These are phyloP conservation scores for Ailanthus altissimus DNA, from an alignment of 345 rosid genomes.

Conservation along the genomic window DNA sequence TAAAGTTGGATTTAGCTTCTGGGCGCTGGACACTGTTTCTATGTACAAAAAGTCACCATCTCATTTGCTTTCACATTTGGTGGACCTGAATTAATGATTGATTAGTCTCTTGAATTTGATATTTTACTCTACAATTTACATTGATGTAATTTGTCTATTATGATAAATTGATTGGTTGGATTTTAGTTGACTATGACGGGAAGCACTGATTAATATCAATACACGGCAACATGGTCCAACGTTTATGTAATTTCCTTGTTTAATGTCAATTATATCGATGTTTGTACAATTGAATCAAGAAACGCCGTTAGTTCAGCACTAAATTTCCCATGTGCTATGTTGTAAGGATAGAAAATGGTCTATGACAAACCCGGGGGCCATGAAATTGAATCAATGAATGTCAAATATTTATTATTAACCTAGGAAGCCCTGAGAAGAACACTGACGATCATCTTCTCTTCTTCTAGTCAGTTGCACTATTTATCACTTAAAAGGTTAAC, in stretches of 20 bases:
- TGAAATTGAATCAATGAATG: neutral
- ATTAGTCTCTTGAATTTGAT: neutral
- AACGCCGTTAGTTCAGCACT: neutral
- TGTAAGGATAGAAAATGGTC: neutral
- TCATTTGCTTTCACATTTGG: slow-evolving; percentile 27
- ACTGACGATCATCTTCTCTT: neutral
- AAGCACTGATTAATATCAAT: neutral
- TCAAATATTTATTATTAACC: neutral
- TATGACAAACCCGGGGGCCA: neutral
- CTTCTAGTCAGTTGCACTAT: no score
- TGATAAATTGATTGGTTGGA: neutral
- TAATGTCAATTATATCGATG: neutral
- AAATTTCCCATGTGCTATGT: slow-evolving; percentile 9
- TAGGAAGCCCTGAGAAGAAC: neutral
- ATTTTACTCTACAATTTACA: neutral
- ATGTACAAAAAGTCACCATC: slow-evolving; percentile 20
- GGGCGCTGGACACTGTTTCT: slow-evolving; percentile 11
- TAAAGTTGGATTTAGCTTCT: neutral
- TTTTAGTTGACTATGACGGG: neutral
- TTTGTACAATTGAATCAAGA: neutral
- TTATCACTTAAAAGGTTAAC: no score
- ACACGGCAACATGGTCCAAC: slow-evolving; percentile 11
- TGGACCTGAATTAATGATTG: neutral
- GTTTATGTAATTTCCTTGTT: neutral
- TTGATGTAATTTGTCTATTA: neutral